phyloP scores from a whole-genome alignment of 2,329 filamentous ascomycete species.

The Orbilia blumenaviensis region DNA sequence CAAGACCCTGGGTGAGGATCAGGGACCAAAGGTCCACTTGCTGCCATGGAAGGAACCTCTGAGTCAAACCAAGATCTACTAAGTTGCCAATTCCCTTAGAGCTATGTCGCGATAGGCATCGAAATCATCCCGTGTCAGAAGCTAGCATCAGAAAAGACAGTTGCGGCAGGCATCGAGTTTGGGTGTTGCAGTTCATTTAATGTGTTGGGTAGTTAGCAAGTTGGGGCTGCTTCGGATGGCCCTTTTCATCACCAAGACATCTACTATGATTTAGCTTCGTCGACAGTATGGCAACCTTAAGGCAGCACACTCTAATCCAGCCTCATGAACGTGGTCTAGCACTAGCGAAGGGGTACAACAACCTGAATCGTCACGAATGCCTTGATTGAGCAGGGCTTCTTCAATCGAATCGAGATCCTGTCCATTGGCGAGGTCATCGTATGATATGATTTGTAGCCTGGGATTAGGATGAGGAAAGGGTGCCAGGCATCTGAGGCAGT shows the following conservation, averaged over 20 bases:
- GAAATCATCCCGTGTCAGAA: constrained; percentile 2
- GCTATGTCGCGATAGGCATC: constrained; percentile 2
- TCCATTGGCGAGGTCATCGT: constrained; percentile 9
- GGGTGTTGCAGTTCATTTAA: background rate
- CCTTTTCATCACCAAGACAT: constrained; percentile 25
- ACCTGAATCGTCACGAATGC: constrained; percentile 45
- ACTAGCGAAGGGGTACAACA: constrained; percentile 18
- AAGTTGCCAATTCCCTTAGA: background rate
- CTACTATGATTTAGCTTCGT: constrained; percentile 16
- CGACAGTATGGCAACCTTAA: constrained; percentile 22
- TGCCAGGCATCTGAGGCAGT: constrained; percentile 33
- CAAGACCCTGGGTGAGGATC: constrained; percentile 7
- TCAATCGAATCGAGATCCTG: constrained; percentile 28
- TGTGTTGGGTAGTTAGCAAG: too few species aligned
- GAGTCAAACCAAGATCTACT: constrained; percentile 40
- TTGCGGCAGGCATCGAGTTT: constrained; percentile 19
- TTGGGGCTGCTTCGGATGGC: constrained; percentile 4
- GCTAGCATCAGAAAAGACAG: background rate
- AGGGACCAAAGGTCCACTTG: constrained; percentile 22
- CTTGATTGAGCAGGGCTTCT: constrained; percentile 21
- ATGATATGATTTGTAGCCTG: constrained; percentile 28
- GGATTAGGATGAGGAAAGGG: background rate
- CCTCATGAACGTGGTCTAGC: background rate
- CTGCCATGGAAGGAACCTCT: constrained; percentile 27
- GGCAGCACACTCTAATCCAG: constrained; percentile 30